Evolutionary conservation across 495 filamentous ascomycete species (phyloP), one percentile per base, ranked within the genome.

Genomic region (Tuber aestivum): DNA sequence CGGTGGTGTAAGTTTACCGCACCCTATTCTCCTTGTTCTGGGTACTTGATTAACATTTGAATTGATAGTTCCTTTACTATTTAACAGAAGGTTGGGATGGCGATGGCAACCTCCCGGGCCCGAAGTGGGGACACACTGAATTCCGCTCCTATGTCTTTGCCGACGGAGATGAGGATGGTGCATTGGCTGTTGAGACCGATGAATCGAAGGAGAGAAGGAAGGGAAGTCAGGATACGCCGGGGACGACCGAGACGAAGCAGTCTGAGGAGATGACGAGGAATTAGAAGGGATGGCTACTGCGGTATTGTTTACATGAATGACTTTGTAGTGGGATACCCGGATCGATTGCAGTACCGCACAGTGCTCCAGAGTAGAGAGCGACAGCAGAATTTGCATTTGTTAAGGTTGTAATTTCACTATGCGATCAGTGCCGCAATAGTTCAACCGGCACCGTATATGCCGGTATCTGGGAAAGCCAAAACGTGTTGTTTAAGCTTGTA

Each of bases 81-180:
- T 86, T 98, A 72, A 97, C 93, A 6, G 88, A 94, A 76, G 94
- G 97, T 77, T 97, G 91, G 90, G 86, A 89, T 69, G 92, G 90
- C 20, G 85, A 87, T 78, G 65, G 74, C n/a, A 20, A 16, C 0
- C 74, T n/a, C 70, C 50, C 70, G 87, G 91, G 93, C 41, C 96
- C 94, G 0, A 92, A 92, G 27, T 97, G 94, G 94, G 78, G 79
- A 16, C 97, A 97, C 84, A 91, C 91, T 16, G 94, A 97, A 84
- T 92, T 87, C 82, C 90, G 94, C 71, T 90, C 89, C 12, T 97
- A 91, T 83, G 84, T 84, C 42, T 97, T 96, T 85, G 85, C 84
- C 7, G 84, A 84, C 35, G 73, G 70, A 80, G 83, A 86, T 41
- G 86, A 87, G 56, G 88, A 90, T 72, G 88, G 89, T 71, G 88